Conservation (phyloP, 345 rosid genomes). For the Moringa oleifera region DNA sequence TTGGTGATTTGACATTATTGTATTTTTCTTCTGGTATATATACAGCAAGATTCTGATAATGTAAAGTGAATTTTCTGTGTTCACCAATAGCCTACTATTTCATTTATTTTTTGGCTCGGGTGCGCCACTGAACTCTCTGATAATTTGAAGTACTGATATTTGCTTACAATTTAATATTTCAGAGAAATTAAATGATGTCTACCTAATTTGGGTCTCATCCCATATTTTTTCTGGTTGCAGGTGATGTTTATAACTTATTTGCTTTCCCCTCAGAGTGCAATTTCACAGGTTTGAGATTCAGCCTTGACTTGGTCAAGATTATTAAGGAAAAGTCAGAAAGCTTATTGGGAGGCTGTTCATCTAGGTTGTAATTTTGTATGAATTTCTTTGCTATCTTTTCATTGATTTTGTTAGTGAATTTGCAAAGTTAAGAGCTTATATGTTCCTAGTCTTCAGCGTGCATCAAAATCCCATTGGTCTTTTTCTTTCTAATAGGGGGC, state of each 20-base stretch:
- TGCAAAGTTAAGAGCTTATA: neutral
- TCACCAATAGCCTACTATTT: too few relatives aligned
- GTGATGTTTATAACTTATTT: constrained; percentile 63
- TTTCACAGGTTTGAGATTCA: constrained; percentile 85
- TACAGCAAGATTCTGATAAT: too few relatives aligned
- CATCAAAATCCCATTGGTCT: too few relatives aligned
- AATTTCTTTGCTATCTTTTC: neutral
- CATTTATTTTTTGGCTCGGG: too few relatives aligned
- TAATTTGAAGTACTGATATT: too few relatives aligned
- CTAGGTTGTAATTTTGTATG: neutral
- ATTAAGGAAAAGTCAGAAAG: constrained; percentile 54
- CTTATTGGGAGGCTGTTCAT: constrained; percentile 33
- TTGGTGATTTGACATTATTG: too few relatives aligned
- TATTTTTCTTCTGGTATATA: too few relatives aligned
- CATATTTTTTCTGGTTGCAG: constrained; percentile 38
- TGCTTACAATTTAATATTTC: too few relatives aligned
- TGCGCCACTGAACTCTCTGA: too few relatives aligned
- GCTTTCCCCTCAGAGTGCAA: constrained; percentile 97
- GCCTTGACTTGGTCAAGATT: constrained; percentile 63
- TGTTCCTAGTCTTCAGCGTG: neutral
- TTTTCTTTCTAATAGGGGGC: constrained; percentile 34
- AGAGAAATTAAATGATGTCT: too few relatives aligned
- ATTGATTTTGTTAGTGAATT: neutral
- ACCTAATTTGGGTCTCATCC: too few relatives aligned
- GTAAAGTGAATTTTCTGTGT: too few relatives aligned